phyloP scores from a whole-genome alignment of 163 green algal genomes.

The Chloroidium sp. region DNA sequence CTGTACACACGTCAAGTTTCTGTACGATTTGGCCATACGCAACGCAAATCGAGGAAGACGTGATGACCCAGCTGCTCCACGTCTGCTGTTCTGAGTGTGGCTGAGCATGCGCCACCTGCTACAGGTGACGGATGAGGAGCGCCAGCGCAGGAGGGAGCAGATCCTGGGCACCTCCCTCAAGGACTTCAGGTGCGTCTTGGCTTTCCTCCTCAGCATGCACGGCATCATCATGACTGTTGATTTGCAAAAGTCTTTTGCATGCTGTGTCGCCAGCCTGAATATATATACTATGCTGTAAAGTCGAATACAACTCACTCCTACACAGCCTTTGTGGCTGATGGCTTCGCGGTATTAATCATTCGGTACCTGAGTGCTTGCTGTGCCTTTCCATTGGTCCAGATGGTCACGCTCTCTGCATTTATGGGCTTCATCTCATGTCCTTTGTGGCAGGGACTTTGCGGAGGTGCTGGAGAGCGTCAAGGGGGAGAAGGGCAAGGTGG shows the following conservation, averaged over 20 bases:
- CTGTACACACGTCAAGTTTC: background rate
- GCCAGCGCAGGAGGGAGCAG: slow-evolving; percentile 83
- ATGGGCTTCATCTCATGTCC: background rate
- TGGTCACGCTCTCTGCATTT: background rate
- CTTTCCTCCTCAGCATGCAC: too few relatives aligned
- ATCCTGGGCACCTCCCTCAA: slow-evolving; percentile 74
- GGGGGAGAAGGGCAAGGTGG: slow-evolving; percentile 50
- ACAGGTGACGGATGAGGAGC: slow-evolving; percentile 83
- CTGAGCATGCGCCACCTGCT: slow-evolving; percentile 78
- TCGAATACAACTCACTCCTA: too few relatives aligned
- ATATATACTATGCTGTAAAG: too few relatives aligned
- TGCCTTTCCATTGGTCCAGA: background rate
- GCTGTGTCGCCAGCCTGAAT: too few relatives aligned
- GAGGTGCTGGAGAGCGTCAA: slow-evolving; percentile 61
- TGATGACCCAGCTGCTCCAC: background rate
- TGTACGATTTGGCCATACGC: background rate
- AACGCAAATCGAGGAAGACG: background rate
- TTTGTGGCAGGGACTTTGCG: slow-evolving; percentile 48
- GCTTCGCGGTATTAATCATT: too few relatives aligned
- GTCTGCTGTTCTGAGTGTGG: background rate
- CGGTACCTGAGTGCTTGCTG: too few relatives aligned
- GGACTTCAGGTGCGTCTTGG: slow-evolving; percentile 55
- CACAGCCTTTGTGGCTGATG: too few relatives aligned
- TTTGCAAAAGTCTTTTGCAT: too few relatives aligned
- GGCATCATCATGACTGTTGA: too few relatives aligned